phyloP scores from a whole-genome alignment of 1,284 basidiomycete species.

The Bondarzewia mesenterica region DNA sequence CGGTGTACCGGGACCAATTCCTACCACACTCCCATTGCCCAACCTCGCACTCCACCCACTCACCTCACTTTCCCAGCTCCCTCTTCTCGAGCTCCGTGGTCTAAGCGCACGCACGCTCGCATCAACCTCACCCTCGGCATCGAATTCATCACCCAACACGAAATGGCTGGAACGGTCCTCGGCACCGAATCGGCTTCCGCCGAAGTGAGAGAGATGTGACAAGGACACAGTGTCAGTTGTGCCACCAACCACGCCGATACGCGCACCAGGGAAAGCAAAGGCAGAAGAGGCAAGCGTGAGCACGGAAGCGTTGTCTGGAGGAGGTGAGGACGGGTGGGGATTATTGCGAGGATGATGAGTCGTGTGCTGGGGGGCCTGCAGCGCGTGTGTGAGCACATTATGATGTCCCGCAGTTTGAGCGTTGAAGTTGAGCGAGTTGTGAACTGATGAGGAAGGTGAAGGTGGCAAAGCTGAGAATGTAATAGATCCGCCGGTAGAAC shows the following conservation, averaged over 20 bases:
- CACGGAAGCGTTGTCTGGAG: conserved; percentile 86
- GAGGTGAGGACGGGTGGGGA: conserved; percentile 84
- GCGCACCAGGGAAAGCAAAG: conserved; percentile 59
- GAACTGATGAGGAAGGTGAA: conserved; percentile 36
- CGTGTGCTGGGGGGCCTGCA: conserved; percentile 84
- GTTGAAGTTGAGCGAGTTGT: conserved; percentile 9
- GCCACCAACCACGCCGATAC: conserved; percentile 27
- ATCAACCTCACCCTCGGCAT: conserved; percentile 53
- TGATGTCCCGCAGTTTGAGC: not conserved
- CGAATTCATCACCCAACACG: conserved; percentile 49
- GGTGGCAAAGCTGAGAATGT: conserved; percentile 60
- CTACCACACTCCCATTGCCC: conserved; percentile 26
- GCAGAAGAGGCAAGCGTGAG: conserved; percentile 91
- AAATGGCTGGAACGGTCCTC: conserved; percentile 64
- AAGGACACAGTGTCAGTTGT: conserved; percentile 48
- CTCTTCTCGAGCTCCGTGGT: conserved; percentile 70
- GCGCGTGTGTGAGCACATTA: conserved; percentile 18
- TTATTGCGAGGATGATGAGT: conserved; percentile 92
- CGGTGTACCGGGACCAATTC: conserved; percentile 29
- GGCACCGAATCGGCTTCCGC: conserved; percentile 28
- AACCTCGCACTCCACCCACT: conserved; percentile 78
- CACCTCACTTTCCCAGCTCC: conserved; percentile 78
- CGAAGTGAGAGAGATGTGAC: conserved; percentile 47
- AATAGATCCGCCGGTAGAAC: conserved; percentile 22
- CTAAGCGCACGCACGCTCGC: conserved; percentile 75